phyloP scores from a whole-genome alignment of 257 asterid species.

The Cruciata laevipes region DNA sequence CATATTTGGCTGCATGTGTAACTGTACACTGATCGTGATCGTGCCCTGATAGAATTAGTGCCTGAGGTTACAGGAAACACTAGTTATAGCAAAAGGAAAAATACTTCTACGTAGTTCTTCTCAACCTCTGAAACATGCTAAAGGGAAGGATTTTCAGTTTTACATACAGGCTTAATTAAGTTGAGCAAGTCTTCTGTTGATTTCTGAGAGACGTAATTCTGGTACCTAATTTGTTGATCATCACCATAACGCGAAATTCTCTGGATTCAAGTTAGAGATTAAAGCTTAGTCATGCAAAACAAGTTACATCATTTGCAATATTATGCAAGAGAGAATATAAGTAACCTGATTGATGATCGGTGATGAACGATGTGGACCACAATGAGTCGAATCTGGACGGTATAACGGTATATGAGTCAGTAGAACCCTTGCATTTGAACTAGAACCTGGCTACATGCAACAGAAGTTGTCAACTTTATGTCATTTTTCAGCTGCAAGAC shows the following conservation, averaged over 20 bases:
- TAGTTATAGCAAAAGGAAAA: slow-evolving; percentile 15
- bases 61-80: slow-evolving; percentile 37
- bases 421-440: slow-evolving; percentile 55
- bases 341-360: slow-evolving; percentile 73
- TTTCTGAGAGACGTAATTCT: slow-evolving; percentile 60
- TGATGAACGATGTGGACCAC: slow-evolving; percentile 80
- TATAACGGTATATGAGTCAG: slow-evolving; percentile 88
- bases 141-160: slow-evolving; percentile 16
- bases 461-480: slow-evolving; percentile 10
- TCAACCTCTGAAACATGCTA: slow-evolving; percentile 15
- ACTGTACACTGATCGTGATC: slow-evolving; percentile 96
- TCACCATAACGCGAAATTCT: slow-evolving; percentile 43
- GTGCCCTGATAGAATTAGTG: slow-evolving; percentile 80
- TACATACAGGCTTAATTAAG: slow-evolving; percentile 67
- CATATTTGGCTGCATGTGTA: slow-evolving; percentile 46
- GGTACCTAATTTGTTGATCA: slow-evolving; percentile 77
- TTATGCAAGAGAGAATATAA: neutral
- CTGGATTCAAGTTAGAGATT: slow-evolving; percentile 35
- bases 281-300: neutral
- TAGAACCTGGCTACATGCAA: slow-evolving; percentile 33
- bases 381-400: slow-evolving; percentile 70
- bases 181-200: slow-evolving; percentile 53
- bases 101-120: neutral
- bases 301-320: neutral
- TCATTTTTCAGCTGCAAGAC: slow-evolving; percentile 10